Evolutionary conservation across 345 rosid species (phyloP), one percentile per base, ranked within the genome.

Genomic region (Citropsis articulata): DNA sequence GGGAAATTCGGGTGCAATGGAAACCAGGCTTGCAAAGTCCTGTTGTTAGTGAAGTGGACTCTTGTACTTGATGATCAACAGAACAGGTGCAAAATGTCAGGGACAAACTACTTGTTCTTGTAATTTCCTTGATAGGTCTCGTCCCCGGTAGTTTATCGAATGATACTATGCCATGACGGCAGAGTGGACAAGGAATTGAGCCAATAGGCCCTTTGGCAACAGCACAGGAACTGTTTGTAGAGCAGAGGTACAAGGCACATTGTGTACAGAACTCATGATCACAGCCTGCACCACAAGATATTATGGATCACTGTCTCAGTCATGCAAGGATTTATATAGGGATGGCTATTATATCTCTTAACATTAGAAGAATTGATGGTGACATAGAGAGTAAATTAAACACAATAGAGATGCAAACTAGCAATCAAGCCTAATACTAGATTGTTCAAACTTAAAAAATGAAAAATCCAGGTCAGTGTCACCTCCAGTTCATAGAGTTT

Each of bases 221-320:
- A 8, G 75, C 85, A 18, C 91, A 79, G 62, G 91, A 53, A 79
- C 86, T 84, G 80, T 81, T 89, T 77, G 97, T 85, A 10, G 92
- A 94, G 82, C 98, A 92, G 65, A 96, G 89, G 86, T 94, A 94
- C 27, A 96, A 83, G 31, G 97, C 97, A 81, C 98, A 94, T 60
- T 88, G 85, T 14, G 92, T 90, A 82, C 97, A 94, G 85, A 93
- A 96, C 82, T 93, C 97, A 48, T 94, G 98, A 77, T 84, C 92
- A 75, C 98, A 96, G 48, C 99, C 95, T 96, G 90, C 87, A 81
- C 5, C 33, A 69, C 28, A 38, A 21, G 57, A 75, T 21, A 68
- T n/a, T 62, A 28, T 16, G 9, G 31, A 60, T 42, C 13, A 28
- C 42, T 40, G 38, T 10, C 67, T 69, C 2, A 2, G 21, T 28